Evolutionary conservation across 2,329 filamentous ascomycete species (phyloP), one percentile per base, ranked within the genome.

Genomic region (Didymella pomorum): DNA sequence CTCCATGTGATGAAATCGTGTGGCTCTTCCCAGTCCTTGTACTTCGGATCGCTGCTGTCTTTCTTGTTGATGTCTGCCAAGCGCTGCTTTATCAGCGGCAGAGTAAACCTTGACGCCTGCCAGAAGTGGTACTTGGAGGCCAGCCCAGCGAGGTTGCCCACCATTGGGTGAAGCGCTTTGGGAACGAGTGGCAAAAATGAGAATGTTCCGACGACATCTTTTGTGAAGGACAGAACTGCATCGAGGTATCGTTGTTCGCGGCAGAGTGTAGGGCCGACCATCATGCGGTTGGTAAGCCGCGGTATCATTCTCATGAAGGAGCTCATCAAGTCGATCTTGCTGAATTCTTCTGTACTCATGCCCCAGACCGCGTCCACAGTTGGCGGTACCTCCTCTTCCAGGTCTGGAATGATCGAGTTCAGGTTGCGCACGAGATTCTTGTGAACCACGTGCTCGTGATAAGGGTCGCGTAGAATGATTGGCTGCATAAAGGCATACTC

Each of bases 1-100:
- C 79, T 77, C 86, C 85, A 88, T 5, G 82, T 85, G 26, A 87
- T 73, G 64, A 83, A 85, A 72, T 87, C 84, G 46, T 86, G 83
- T 0, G 84, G 82, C 7, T 81, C 78, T 3, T 72, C 64, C 74
- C 78, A 81, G 21, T 48, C 20, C 23, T 80, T 76, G 53, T 77
- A 79, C 2, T 71, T 76, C 1, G 79, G 71, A 26, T 83, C 79
- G 0, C 73, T 75, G 2, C 76, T 76, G 16, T 71, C 68, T 50
- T 81, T 80, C 50, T 75, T 78, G 25, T 69, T 65, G 67, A 86
- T 80, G 48, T 82, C 77, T 11, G 76, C 66, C 9, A 86, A 73
- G 1, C 85, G 81, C 63, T 82, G 68, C 28, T 76, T 66, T 56
- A 87, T 82, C n/a, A 83, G 46, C 0, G 85, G 83, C 6, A 81